Base-by-base conservation (phyloP, 2,329 filamentous ascomycete species). In the Aschersonia sp. region DNA sequence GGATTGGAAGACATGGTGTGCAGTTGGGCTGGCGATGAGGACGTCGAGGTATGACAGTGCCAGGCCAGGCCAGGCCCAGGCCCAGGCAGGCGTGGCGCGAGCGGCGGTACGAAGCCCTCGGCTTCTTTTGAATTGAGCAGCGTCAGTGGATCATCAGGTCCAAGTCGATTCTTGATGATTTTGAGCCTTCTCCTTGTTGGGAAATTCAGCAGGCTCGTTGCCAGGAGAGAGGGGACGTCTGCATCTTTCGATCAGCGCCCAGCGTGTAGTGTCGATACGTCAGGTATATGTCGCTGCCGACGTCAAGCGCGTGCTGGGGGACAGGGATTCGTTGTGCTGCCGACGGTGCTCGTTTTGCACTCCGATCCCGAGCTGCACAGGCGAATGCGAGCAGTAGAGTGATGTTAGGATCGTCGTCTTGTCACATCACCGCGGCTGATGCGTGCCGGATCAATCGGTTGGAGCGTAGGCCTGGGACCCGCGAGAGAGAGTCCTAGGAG, bases 1-100 rank as follows among this genome's bases (percentile, higher is more conserved):
- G 56, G 55, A 30, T 58, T 58, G 45, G 56, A 56, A 46, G 54
- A 56, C 52, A 55, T 54, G 48, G 35, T 45, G 43, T 10, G n/a
- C 30, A 10, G 10, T 38, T 20, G 20, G 20, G 20, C 20, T 20
- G 20, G 20, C 20, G 20, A 20, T 20, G 20, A 20, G 20, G 20
- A 20, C 20, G 20, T 20, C 20, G 20, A 20, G 20, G 20, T 20
- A 20, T 20, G 20, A 20, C 20, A 20, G 20, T 20, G 20, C 20
- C 20, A 20, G 20, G 20, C 20, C 20, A 20, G 20, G 20, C 20
- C 20, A 20, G 20, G 20, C 20, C 20, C 20, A 20, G 20, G 20
- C 20, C 20, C 20, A 20, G 20, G 20, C 20, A 20, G 20, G 20
- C 20, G 20, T 20, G 20, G 20, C 20, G 20, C 20, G 20, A 20